Evolutionary conservation across 2,329 filamentous ascomycete species (phyloP), one percentile per base, ranked within the genome.

Genomic region (Clonostachys solani): DNA sequence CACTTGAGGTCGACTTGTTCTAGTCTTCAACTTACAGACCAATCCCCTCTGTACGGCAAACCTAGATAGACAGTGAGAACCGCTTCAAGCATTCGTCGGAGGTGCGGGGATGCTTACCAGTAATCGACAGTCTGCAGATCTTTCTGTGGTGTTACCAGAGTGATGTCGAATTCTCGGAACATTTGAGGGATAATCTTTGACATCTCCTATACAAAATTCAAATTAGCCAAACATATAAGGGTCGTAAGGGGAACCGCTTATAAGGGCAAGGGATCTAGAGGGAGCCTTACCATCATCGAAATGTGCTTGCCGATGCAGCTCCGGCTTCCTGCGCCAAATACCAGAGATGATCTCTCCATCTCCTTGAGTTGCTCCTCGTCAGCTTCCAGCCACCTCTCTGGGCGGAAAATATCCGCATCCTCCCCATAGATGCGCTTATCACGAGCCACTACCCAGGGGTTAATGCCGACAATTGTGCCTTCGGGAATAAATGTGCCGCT

Each of bases 381-480:
- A 13, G 74, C 72, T 2, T 69, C 64, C 4, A 81, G 57, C 77
- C 87, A 89, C 40, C 87, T 65, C 63, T 91, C 87, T 0, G 87
- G 87, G 12, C 82, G 67, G 61, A 79, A 92, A 0, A 60, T 64
- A 41, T 89, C 81, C 1, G 81, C 80, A 50, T 91, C 83, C 0
- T 71, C 61, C 3, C 87, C 87, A 56, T 88, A 92, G 33, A 91
- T 71, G 47, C 84, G 80, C 6, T 75, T 72, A 3, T 82, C 75
- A 4, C 84, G 77, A 56, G 92, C 87, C 34, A 92, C 71, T 15
- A 90, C 80, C 86, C 86, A 91, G 0, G 87, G 80, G 45, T 81
- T 89, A 60, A 82, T 87, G 7, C 87, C 87, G 1, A 90, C 85
- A 49, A 87, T 84, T 0, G 86, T 89, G 7, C 86, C 87, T 2